Conservation (phyloP, 2,329 filamentous ascomycete genomes). For the Apiospora phragmitis region DNA sequence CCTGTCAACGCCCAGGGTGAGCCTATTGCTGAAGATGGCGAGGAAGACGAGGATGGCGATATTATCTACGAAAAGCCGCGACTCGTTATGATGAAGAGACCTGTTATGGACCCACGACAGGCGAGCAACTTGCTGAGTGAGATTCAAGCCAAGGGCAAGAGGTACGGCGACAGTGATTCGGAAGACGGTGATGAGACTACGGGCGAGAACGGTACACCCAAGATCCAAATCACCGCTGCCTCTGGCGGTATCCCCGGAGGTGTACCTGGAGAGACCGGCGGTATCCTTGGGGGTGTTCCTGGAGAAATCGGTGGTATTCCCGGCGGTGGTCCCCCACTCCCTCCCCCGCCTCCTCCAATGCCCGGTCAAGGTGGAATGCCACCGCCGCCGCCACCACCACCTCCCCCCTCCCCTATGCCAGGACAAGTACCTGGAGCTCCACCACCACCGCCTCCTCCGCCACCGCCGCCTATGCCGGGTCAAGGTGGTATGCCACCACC, state of each 20-base stretch:
- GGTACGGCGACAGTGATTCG: slow-evolving; percentile 71
- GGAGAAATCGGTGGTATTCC: neutral
- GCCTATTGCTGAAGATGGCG: slow-evolving; percentile 33
- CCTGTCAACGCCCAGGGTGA: slow-evolving; percentile 43
- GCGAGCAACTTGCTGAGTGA: slow-evolving; percentile 67
- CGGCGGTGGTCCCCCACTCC: slow-evolving; percentile 15
- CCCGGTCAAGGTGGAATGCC: slow-evolving; percentile 19
- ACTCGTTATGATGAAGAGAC: slow-evolving; percentile 76
- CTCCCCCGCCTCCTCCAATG: slow-evolving; percentile 6
- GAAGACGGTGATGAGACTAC: slow-evolving; percentile 68
- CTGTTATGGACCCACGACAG: slow-evolving; percentile 64
- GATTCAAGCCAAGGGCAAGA: slow-evolving; percentile 74
- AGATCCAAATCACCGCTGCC: slow-evolving; percentile 55
- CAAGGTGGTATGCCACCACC: slow-evolving; percentile 30
- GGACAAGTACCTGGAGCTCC: slow-evolving; percentile 26
- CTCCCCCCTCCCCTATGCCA: slow-evolving; percentile 32
- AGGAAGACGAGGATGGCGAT: slow-evolving; percentile 54
- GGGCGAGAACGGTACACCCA: slow-evolving; percentile 61
- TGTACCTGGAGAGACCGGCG: neutral
- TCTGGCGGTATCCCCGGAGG: neutral
- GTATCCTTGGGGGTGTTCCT: neutral
- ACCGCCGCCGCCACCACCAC: slow-evolving; percentile 30
- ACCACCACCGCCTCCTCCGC: slow-evolving; percentile 38
- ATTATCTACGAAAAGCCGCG: slow-evolving; percentile 77
- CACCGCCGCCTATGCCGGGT: slow-evolving; percentile 27